Evolutionary conservation across 2,329 filamentous ascomycete species (phyloP).

Genomic region (Hansfordia pulvinata): DNA sequence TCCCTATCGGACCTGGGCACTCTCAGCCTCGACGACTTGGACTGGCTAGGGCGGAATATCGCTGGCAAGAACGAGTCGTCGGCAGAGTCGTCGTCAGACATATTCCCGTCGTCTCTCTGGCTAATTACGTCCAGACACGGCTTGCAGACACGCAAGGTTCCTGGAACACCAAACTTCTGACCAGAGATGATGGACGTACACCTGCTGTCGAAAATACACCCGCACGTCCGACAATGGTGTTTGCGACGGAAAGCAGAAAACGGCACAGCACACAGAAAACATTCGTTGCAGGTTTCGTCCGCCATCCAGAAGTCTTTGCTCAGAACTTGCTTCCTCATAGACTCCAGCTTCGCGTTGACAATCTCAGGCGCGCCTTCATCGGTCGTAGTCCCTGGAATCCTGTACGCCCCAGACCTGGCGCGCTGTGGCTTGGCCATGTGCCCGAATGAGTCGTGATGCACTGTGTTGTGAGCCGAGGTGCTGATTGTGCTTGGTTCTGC

Average conservation of each 20-base stretch:
- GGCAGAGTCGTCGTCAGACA: constrained; percentile 77
- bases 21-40: constrained; percentile 23
- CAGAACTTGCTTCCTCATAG: constrained; percentile 74
- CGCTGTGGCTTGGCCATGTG: constrained; percentile 30
- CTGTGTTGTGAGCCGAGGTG: constrained; percentile 43
- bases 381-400: constrained; percentile 42
- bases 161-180: constrained; percentile 72
- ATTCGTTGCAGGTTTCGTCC: constrained; percentile 95
- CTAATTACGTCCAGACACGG: constrained; percentile 87
- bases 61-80: constrained; percentile 56
- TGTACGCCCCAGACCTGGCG: constrained; percentile 28
- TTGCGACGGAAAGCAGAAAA: constrained; percentile 93
- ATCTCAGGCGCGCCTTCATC: constrained; percentile 43
- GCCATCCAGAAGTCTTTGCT: constrained; percentile 99
- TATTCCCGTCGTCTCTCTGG: constrained; percentile 74
- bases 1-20: constrained; percentile 23
- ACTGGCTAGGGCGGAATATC: constrained; percentile 43
- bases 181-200: constrained; percentile 89
- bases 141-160: constrained; percentile 80
- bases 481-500: constrained; percentile 42
- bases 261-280: constrained; percentile 78
- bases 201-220: constrained; percentile 97
- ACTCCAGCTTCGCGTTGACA: constrained; percentile 48
- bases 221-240: constrained; percentile 89
- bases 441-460: constrained; percentile 42